Evolutionary conservation across 2,329 filamentous ascomycete genomes (phyloP), one percentile per base, ranked within the genome.

Genomic region (Aspergillus alliaceus): DNA sequence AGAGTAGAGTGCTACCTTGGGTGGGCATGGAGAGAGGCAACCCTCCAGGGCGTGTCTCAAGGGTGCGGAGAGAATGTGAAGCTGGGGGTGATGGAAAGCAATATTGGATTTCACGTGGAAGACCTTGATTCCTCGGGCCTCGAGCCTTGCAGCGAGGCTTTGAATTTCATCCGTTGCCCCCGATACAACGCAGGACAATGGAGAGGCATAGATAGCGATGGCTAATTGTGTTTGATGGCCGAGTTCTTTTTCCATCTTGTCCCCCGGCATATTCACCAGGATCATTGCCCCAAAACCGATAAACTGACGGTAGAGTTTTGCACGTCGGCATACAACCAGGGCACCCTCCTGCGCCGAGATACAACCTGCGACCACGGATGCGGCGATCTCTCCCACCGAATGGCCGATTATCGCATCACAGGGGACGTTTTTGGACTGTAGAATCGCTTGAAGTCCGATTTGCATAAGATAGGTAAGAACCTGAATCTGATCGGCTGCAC

Each of bases 351-450:
- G 58, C 0, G 72, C 1, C 2, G 60, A 35, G 9, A 64, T 25
- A 6, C 47, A 53, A 2, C 62, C 62, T 20, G 60, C 57, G 18
- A 68, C 69, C n/a, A 77, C 74, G 2, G 71, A 61, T 2, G 75
- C 75, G 2, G 76, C 75, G 9, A 77, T 74, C 57, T 79, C 76
- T 2, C 76, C 76, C 1, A 77, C 69, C 0, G 76, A 78, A 53
- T 79, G 76, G 2, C 76, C 76, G 35, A 78, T 71, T 4, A 79
- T 64, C 0, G 75, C 75, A 6, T 68, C n/a, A n/a, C n/a, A n/a
- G n/a, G 53, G 31, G 0, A 73, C 29, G 0, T 72, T 72, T 25
- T 69, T 66, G 4, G 60, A 59, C 29, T 62, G 55, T 0, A 79
- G 68, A 1, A 76, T 48, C 0, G 67, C 65, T 14, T 71, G 51